Percentiles rank a stretch among this genome's conserved stretches.
phyloP scores from a whole-genome alignment of 139 green algal species.

The Micromonas pusilla region DNA sequence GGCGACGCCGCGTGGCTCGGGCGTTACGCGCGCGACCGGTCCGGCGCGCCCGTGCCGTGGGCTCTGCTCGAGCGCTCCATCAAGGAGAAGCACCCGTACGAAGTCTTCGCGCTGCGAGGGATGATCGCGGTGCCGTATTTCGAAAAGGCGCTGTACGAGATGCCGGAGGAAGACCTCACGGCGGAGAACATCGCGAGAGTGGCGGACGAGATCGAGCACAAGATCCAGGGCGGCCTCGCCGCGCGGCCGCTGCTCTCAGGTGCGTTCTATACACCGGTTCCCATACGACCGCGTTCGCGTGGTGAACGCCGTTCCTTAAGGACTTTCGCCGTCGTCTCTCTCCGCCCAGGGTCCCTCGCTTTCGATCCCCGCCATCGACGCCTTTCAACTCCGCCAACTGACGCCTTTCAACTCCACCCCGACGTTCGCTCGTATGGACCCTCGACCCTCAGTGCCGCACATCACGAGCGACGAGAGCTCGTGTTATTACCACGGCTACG shows the following conservation, averaged over 20 bases:
- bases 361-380: too few relatives aligned
- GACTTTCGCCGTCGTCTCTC: too few relatives aligned
- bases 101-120: conserved; percentile 48
- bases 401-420: too few relatives aligned
- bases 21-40: conserved; percentile 45
- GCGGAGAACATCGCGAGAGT: conserved; percentile 49
- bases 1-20: conserved; percentile 64
- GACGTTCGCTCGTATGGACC: too few relatives aligned
- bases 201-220: conserved; percentile 57
- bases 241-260: conserved; percentile 36
- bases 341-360: too few relatives aligned
- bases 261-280: too few relatives aligned
- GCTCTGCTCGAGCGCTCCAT: conserved; percentile 54
- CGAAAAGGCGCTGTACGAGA: conserved; percentile 73
- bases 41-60: conserved; percentile 57
- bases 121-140: conserved; percentile 77
- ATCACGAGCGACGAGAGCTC: conserved; percentile 61
- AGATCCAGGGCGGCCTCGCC: conserved; percentile 40
- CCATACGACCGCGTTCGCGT: too few relatives aligned
- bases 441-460: conserved; percentile 70
- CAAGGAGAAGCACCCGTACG: conserved; percentile 56
- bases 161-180: conserved; percentile 56
- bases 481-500: conserved; percentile 70
- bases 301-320: too few relatives aligned
- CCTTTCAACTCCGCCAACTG: too few relatives aligned